A percentile compares a stretch with the other conserved stretches of the same genome.
Evolutionary conservation across 2,329 filamentous ascomycete species (phyloP).

Genomic region (Grosmannia huntii): DNA sequence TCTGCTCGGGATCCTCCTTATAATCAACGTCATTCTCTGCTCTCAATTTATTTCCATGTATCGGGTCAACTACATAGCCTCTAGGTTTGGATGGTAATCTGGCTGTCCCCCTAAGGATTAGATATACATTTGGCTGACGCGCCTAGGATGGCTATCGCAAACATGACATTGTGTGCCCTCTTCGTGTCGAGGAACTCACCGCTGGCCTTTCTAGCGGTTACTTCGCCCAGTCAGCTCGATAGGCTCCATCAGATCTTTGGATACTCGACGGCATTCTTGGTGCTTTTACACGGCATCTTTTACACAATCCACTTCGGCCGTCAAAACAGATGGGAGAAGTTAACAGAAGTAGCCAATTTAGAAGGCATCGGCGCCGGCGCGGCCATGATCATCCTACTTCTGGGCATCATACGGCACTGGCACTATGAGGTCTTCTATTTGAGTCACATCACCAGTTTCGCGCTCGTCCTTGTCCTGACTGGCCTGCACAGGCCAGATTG

Average conservation of each 20-base stretch:
- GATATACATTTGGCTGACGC: not conserved
- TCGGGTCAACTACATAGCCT: conserved; percentile 4
- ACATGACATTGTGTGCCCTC: conserved; percentile 38
- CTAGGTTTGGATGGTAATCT: conserved; percentile 7
- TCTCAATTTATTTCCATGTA: not conserved
- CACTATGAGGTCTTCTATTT: not conserved
- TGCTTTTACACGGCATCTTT: not conserved
- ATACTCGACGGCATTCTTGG: not conserved
- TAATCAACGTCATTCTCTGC: conserved; percentile 1
- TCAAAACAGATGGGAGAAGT: not conserved
- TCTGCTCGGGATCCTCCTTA: not conserved
- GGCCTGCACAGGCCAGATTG: not conserved
- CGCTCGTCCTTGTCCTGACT: not conserved
- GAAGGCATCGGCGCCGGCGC: not conserved
- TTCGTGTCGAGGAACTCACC: conserved; percentile 46
- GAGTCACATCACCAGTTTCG: not conserved
- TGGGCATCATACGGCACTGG: not conserved
- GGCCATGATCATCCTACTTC: not conserved
- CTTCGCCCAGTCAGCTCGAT: conserved; percentile 28
- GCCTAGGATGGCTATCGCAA: conserved; percentile 16
- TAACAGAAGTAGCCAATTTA: not conserved
- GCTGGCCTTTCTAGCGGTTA: conserved; percentile 34
- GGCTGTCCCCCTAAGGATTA: not conserved
- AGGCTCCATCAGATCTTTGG: not conserved
- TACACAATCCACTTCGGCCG: not conserved